Conservation (phyloP, 345 rosid species). For the Arabis hirsuta region DNA sequence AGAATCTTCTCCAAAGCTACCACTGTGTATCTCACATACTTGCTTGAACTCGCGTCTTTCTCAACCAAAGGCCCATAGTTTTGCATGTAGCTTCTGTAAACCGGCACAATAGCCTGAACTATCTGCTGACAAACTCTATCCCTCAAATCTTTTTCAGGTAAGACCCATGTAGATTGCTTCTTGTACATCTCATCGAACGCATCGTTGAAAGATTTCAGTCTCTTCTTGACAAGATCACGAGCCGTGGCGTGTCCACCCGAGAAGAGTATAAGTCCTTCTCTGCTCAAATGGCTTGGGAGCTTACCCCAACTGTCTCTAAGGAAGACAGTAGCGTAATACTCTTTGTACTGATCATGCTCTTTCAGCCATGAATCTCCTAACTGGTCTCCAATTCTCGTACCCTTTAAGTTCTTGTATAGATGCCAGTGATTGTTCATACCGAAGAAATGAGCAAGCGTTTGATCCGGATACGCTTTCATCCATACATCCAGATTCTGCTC, state of each 20-base stretch:
- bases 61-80: conserved; percentile 95
- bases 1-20: conserved; percentile 86
- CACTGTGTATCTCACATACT: conserved; percentile 87
- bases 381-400: conserved; percentile 79
- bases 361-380: conserved; percentile 81
- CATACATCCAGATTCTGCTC: conserved; percentile 79
- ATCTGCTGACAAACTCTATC: conserved; percentile 81
- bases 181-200: conserved; percentile 85
- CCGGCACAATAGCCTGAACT: conserved; percentile 79
- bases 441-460: conserved; percentile 63
- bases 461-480: conserved; percentile 76
- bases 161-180: conserved; percentile 78
- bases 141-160: conserved; percentile 85
- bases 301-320: conserved; percentile 90
- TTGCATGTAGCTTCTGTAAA: conserved; percentile 97
- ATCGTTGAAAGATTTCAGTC: conserved; percentile 83
- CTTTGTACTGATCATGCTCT: conserved; percentile 88
- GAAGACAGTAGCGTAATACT: conserved; percentile 64
- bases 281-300: conserved; percentile 86
- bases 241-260: conserved; percentile 99
- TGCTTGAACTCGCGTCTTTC: conserved; percentile 81
- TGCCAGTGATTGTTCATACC: conserved; percentile 95
- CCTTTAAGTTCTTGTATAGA: conserved; percentile 82
- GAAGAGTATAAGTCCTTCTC: conserved; percentile 94
- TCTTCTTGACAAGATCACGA: conserved; percentile 97